A percentile compares a stretch with the other conserved stretches of the same genome.
Evolutionary conservation across 1,139 yeast species (phyloP).

Genomic region (Ogataea hybrid): DNA sequence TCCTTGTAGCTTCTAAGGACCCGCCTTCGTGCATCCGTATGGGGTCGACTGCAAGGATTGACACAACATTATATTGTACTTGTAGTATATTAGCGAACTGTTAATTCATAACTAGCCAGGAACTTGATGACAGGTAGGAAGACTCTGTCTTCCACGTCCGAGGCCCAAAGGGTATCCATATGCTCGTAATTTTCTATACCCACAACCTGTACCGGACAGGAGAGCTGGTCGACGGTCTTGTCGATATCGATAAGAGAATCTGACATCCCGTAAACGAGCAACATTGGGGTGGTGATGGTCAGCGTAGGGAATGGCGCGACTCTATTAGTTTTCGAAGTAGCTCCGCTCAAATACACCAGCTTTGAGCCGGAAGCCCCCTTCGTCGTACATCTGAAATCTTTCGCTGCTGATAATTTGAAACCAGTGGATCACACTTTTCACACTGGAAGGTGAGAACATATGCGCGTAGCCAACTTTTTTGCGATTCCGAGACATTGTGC

Average conservation of each 20-base stretch:
- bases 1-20: conserved; percentile 56
- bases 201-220: conserved; percentile 36
- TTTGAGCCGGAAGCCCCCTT: conserved; percentile 40
- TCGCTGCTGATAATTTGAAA: conserved; percentile 43
- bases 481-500: conserved; percentile 35
- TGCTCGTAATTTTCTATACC: conserved; percentile 68
- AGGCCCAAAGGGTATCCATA: conserved; percentile 89
- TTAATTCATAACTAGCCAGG: neutral
- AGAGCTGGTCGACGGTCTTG: conserved; percentile 29
- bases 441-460: conserved; percentile 47
- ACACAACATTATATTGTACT: conserved; percentile 42
- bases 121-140: conserved; percentile 29
- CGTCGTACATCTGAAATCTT: conserved; percentile 49
- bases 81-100: neutral
- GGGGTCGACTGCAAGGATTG: conserved; percentile 81
- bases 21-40: conserved; percentile 85
- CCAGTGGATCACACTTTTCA: conserved; percentile 48
- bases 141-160: conserved; percentile 60
- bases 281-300: conserved; percentile 43
- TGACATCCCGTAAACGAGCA: conserved; percentile 42
- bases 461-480: conserved; percentile 46
- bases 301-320: conserved; percentile 56
- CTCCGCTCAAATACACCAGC: conserved; percentile 27
- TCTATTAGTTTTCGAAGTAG: conserved; percentile 38
- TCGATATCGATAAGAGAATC: conserved; percentile 43